A percentile compares a stretch with the other conserved stretches of the same genome.
phyloP scores from a whole-genome alignment of 1,139 yeast species.

The Taphrina sp. region DNA sequence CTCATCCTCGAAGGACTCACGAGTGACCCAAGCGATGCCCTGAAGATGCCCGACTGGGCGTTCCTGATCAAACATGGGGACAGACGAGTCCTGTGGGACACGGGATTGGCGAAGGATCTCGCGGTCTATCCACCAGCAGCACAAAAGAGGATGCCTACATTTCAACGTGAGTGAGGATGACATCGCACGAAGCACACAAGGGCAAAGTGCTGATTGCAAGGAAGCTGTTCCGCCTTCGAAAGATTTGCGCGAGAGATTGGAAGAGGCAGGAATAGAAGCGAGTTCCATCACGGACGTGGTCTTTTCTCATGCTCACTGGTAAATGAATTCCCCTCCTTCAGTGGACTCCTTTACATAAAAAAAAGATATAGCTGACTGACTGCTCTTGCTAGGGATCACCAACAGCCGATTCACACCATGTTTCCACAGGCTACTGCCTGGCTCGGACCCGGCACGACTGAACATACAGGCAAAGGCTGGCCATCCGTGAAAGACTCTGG shows the following conservation, averaged over 20 bases:
- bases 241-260: conserved; percentile 1
- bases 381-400: conserved; percentile 11
- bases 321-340: too few species aligned
- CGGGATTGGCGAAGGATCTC: conserved; percentile 11
- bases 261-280: conserved; percentile 1
- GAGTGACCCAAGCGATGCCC: conserved; percentile 1
- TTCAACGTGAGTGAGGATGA: neutral
- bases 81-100: conserved; percentile 6
- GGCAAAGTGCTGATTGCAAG: neutral
- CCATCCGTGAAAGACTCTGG: conserved; percentile 6
- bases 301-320: conserved; percentile 23
- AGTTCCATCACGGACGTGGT: conserved; percentile 13
- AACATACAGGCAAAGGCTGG: conserved; percentile 18
- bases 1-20: conserved; percentile 7
- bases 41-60: conserved; percentile 15
- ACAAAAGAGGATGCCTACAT: conserved; percentile 5
- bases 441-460: conserved; percentile 25
- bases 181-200: neutral
- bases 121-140: conserved; percentile 13
- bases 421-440: conserved; percentile 15
- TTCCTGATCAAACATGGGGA: conserved; percentile 20
- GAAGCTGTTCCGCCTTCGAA: conserved; percentile 3
- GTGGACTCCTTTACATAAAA: too few species aligned
- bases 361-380: too few species aligned
- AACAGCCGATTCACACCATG: conserved; percentile 17